Percentiles rank a stretch among this genome's conserved stretches.
Conservation (phyloP, 2,329 filamentous ascomycete species). For the Cladophialophora bantiana region DNA sequence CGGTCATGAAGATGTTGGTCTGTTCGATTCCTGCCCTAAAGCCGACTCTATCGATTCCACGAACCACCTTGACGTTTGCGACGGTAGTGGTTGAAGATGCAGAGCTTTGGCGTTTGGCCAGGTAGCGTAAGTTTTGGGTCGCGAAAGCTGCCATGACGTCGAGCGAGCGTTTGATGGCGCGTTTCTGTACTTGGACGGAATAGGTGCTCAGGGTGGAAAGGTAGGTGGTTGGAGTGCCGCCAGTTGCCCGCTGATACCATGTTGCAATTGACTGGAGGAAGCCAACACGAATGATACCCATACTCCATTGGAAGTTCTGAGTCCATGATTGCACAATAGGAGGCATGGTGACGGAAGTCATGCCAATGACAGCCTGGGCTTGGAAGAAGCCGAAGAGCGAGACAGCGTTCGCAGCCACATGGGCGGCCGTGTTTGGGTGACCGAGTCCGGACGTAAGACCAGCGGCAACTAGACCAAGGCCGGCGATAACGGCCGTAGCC, state of each 20-base stretch:
- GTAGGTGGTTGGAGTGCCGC: slow-evolving; percentile 80
- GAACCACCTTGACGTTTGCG: slow-evolving; percentile 64
- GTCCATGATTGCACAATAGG: slow-evolving; percentile 93
- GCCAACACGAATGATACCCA: slow-evolving; percentile 88
- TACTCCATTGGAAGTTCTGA: slow-evolving; percentile 97
- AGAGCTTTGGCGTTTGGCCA: slow-evolving; percentile 62
- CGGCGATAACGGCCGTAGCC: slow-evolving; percentile 86
- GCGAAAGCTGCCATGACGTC: slow-evolving; percentile 43
- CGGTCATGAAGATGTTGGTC: slow-evolving; percentile 93
- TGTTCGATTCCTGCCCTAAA: slow-evolving; percentile 84
- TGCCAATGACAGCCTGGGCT: slow-evolving; percentile 87
- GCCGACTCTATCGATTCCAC: slow-evolving; percentile 86
- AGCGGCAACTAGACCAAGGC: slow-evolving; percentile 80
- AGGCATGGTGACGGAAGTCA: slow-evolving; percentile 80
- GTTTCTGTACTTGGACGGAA: slow-evolving; percentile 83
- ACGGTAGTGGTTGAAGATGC: slow-evolving; percentile 55
- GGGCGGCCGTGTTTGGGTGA: slow-evolving; percentile 91
- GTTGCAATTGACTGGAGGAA: slow-evolving; percentile 90
- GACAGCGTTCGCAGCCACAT: slow-evolving; percentile 90
- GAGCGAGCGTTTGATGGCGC: slow-evolving; percentile 53
- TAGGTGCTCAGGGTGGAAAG: slow-evolving; percentile 75
- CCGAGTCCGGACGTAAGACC: slow-evolving; percentile 89
- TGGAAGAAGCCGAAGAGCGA: slow-evolving; percentile 97
- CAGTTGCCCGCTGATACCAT: slow-evolving; percentile 95
- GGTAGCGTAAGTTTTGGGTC: slow-evolving; percentile 36